These are phyloP conservation scores for Aspergillus panamensis DNA, from an alignment of 495 filamentous ascomycete species.

Conservation along the genomic window DNA sequence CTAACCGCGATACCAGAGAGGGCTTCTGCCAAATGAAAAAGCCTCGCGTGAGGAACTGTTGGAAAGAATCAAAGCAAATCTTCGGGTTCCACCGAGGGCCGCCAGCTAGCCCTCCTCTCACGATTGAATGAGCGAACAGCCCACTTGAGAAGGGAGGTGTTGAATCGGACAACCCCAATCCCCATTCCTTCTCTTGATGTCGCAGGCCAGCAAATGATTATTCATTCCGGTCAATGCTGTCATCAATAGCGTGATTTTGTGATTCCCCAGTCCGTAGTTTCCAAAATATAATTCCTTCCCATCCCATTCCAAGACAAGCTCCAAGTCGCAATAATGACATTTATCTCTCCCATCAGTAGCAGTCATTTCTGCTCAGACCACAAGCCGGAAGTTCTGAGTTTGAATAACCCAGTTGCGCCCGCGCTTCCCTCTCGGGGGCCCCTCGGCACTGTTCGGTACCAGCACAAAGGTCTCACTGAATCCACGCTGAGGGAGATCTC, in stretches of 20 bases:
- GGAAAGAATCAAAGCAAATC: constrained; percentile 75
- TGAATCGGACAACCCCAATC: not conserved
- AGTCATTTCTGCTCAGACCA: constrained; percentile 36
- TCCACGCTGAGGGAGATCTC: constrained; percentile 52
- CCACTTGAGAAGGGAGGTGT: not conserved
- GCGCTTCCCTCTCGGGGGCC: constrained; percentile 40
- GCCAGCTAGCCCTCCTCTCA: constrained; percentile 7
- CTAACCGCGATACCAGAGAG: constrained; percentile 52
- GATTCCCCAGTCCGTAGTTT: constrained; percentile 9
- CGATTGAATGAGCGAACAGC: not conserved
- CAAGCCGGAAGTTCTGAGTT: constrained; percentile 68
- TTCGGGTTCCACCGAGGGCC: constrained; percentile 49
- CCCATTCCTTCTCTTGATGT: not conserved
- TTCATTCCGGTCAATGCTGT: not conserved
- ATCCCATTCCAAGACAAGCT: not conserved
- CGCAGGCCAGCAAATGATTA: not conserved
- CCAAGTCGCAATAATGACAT: not conserved
- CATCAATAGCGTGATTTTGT: constrained; percentile 10
- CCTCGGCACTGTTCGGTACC: constrained; percentile 64
- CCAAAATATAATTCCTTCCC: constrained; percentile 8
- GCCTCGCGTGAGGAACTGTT: constrained; percentile 74
- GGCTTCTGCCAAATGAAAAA: constrained; percentile 60
- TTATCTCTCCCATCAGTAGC: not conserved
- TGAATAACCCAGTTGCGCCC: constrained; percentile 62
- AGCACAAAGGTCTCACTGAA: constrained; percentile 77